Evolutionary conservation across 495 filamentous ascomycete genomes (phyloP), one percentile per base, ranked within the genome.

Genomic region (Geoglossum glabrum): DNA sequence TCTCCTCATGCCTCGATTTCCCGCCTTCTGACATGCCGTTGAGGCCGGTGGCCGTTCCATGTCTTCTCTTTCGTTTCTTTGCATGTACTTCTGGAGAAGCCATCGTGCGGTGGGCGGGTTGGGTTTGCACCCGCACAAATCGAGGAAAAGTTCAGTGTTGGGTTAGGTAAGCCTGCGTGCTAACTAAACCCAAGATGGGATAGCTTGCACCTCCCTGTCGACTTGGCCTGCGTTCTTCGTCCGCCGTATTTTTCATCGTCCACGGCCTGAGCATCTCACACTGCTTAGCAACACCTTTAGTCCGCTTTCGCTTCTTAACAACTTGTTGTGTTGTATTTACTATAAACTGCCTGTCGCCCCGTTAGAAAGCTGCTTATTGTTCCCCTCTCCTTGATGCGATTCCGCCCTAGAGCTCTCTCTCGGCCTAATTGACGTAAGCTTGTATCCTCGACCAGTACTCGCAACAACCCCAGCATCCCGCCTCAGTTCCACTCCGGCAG

Each of bases 1-100:
- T 52, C 58, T 62, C 61, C 51, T 65, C 59, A 45, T 31, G 11
- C 34, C 46, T 50, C 11, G 38, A 13, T 58, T 57, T 31, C 57
- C 17, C 55, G 52, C 36, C 34, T 57, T 59, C 9, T 55, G 46
- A 21, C 60, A 21, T 10, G 19, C 45, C 43, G 23, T 25, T 23
- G 8, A 13, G 25, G 2, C 7, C 47, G 13, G n/a, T 17, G 54
- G 21, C 36, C 27, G 45, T 51, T 28, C 62, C 64, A 57, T 66
- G 66, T 61, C 65, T 68, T 38, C 66, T 45, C 64, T 68, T 68
- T 51, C 66, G 63, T 59, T 68, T 68, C 60, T 65, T 66, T 5
- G 62, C 56, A 10, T 65, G 57, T 54, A 62, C 38, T 21, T 65
- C 64, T n/a, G 59, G 30, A 36, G 36, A 40, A 21, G 60, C 62